Base-by-base conservation (phyloP, 768 basidiomycete genomes). In the Xerocomellus intermedius region DNA sequence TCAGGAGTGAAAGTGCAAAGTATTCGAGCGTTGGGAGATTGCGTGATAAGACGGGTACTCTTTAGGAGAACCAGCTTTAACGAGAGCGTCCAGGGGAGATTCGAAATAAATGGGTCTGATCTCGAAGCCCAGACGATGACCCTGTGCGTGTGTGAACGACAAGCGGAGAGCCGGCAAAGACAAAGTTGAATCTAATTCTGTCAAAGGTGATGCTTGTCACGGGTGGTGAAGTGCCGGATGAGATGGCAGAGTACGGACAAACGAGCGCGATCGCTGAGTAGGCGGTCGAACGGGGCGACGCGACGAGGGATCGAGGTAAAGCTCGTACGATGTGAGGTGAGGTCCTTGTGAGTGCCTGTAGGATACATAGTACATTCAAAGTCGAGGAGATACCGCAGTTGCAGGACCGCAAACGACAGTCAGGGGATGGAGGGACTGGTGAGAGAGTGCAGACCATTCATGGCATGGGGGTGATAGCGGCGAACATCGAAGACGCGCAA, bases 351-450 rank as follows among this genome's bases (percentile, higher is more conserved):
- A 35, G 22, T n/a, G 0, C 16, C 7, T 22, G 37, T 1, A 13
- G 74, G 76, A 45, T 70, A 76, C 67, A 77, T 70, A 6, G 71
- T 70, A n/a, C 65, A 56, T 56, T 77, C 75, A 57, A 74, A 75
- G 48, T 71, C 57, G 33, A 72, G 55, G 51, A 43, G 58, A 41
- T 61, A 62, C 36, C 61, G 57, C 42, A 50, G 44, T 43, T 63
- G 55, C 8, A 62, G 64, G n/a, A 62, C 64, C 66, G 42, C 36
- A 39, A 10, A 36, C 2, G 42, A 48, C 30, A 39, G 49, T 56
- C 44, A 58, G 45, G 57, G 33, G 48, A 26, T n/a, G 37, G 37
- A n/a, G n/a, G n/a, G n/a, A 26, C 5, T 24, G 32, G 36, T 24
- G 41, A 21, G 46, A 50, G 8, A 2, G 35, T 32, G 54, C 60